Evolutionary conservation across 148 eudicot species (phyloP), one percentile per base, ranked within the genome.

Genomic region (Dianthus caryophyllus): DNA sequence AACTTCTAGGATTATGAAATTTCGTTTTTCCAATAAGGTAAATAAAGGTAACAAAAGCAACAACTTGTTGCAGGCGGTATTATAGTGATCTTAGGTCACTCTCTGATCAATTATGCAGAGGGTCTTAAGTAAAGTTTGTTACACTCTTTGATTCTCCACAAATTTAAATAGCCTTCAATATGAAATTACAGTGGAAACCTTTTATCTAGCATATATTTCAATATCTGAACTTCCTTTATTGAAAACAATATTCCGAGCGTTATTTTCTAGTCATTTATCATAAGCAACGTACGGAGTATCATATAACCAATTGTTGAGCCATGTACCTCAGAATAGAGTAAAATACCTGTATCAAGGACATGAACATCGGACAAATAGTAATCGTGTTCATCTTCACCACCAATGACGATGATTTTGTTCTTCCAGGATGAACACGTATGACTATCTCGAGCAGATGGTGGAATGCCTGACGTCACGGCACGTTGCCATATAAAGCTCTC

Each of bases 391-490:
- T 94, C 97, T 90, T 90, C 92, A 59, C 98, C 98, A 39, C 97
- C 98, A 71, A 94, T 84, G 18, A 94, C 85, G 62, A 94, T 78
- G 20, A 94, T 77, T 75, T 82, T 90, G 77, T 84, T 90, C 74
- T 74, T 88, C 96, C 97, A 94, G 72, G 97, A 75, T 49, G 90
- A 86, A 78, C 98, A 94, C 29, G 90, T 83, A 81, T 94, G 98
- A 67, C 97, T 90, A 47, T 86, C 92, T 29, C 98, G 89, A 68
- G 90, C 84, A 77, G 86, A 76, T 15, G 98, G 98, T 65, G 87
- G 90, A 74, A 69, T 75, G 26, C 98, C 98, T 18, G 83, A 80
- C 52, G 97, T 84, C 22, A 59, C 53, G 66, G 81, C 85, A 53
- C 76, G 77, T 64, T 79, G 85, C 98, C 98, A 94, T 5, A 85